Conservation (phyloP, 1,284 basidiomycete genomes). For the Erythrobasidium hasegawianum region DNA sequence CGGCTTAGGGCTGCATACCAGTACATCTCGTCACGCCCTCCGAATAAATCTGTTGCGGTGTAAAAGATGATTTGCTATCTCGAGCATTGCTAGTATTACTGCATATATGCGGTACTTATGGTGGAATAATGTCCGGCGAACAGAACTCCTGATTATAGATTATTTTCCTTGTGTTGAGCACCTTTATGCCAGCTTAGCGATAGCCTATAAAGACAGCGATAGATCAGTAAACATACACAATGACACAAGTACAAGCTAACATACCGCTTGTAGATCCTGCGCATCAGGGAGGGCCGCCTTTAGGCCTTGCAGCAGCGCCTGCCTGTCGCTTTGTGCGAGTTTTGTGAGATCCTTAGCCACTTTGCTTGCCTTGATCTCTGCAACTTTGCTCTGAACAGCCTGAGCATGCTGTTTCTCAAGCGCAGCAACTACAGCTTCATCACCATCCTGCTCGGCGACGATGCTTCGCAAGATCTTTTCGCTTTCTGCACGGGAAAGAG, state of each 20-base stretch:
- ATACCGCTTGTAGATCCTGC: conserved; percentile 15
- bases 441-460: conserved; percentile 42
- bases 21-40: too few relatives aligned
- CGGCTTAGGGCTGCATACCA: too few relatives aligned
- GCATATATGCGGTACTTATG: too few relatives aligned
- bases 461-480: conserved; percentile 42
- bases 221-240: too few relatives aligned
- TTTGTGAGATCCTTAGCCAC: conserved; percentile 45
- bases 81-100: too few relatives aligned
- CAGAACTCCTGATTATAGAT: too few relatives aligned
- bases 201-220: background rate
- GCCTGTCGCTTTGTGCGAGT: conserved; percentile 44
- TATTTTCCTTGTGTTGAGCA: background rate
- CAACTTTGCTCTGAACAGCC: conserved; percentile 41
- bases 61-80: too few relatives aligned
- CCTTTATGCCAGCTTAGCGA: conserved; percentile 10
- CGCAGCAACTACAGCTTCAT: conserved; percentile 44
- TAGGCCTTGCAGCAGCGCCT: conserved; percentile 40
- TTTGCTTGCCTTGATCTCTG: conserved; percentile 42
- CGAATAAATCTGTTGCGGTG: too few relatives aligned
- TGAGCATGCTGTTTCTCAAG: conserved; percentile 44
- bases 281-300: conserved; percentile 33
- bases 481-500: conserved; percentile 45
- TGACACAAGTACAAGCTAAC: background rate
- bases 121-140: too few relatives aligned